Conservation (phyloP, 2,329 filamentous ascomycete genomes). For the Malbranchea cinnamomea region DNA sequence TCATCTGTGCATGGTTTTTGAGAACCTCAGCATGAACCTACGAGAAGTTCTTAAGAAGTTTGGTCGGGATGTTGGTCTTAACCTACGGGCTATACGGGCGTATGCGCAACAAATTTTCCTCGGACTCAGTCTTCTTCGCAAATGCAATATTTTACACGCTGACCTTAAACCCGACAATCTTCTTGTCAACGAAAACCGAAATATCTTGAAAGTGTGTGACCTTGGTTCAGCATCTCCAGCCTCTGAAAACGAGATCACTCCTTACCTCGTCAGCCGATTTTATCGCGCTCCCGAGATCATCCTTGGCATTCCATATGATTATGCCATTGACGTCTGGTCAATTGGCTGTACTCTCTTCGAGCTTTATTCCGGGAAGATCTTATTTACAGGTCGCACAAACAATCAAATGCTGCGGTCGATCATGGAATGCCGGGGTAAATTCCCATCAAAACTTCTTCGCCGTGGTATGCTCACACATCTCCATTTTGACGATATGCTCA, state of each 20-base stretch:
- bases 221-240: constrained; percentile 89
- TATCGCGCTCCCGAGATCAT: constrained; percentile 97
- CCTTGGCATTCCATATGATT: constrained; percentile 88
- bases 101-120: constrained; percentile 94
- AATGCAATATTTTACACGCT: constrained; percentile 85
- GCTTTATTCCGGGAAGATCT: constrained; percentile 90
- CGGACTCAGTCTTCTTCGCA: constrained; percentile 72
- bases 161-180: constrained; percentile 98
- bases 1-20: constrained; percentile 92
- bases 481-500: constrained; percentile 74
- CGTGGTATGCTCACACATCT: constrained; percentile 59
- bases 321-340: constrained; percentile 92
- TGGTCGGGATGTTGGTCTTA: constrained; percentile 85
- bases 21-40: constrained; percentile 82
- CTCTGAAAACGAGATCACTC: constrained; percentile 81
- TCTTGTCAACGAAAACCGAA: constrained; percentile 71
- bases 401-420: constrained; percentile 97
- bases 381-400: constrained; percentile 90
- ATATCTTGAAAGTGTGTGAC: constrained; percentile 85
- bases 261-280: constrained; percentile 91
- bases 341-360: constrained; percentile 96
- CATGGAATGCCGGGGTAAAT: constrained; percentile 88
- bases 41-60: constrained; percentile 93
- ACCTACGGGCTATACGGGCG: constrained; percentile 67
- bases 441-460: constrained; percentile 77